Evolutionary conservation across 2,329 filamentous ascomycete species (phyloP).

Genomic region (Neonectria faginata): DNA sequence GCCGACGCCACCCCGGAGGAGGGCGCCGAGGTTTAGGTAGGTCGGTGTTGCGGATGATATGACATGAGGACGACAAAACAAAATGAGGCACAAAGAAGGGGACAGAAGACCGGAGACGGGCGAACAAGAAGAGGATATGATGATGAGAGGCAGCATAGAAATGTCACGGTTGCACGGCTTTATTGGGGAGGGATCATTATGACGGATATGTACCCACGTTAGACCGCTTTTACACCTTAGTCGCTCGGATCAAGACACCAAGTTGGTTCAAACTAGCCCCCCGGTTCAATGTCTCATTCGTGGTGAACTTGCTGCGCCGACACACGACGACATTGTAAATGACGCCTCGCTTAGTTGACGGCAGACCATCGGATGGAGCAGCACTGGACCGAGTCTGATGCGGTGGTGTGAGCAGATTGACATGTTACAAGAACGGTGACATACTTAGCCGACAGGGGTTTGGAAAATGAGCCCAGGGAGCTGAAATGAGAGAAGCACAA

Average conservation of each 20-base stretch:
- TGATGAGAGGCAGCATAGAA: conserved; percentile 27
- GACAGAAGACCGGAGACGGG: conserved; percentile 11
- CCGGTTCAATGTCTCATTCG: conserved; percentile 2
- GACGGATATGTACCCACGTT: conserved; percentile 48
- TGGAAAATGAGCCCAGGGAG: background rate
- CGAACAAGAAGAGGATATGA: conserved; percentile 28
- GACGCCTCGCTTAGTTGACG: background rate
- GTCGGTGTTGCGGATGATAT: conserved; percentile 28
- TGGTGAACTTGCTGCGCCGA: background rate
- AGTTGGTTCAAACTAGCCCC: conserved; percentile 38
- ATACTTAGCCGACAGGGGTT: background rate
- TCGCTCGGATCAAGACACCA: conserved; percentile 45
- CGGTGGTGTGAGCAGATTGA: background rate
- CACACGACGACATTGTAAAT: no score
- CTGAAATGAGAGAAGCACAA: background rate
- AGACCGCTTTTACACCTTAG: conserved; percentile 47
- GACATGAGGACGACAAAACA: conserved; percentile 44
- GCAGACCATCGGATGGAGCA: background rate
- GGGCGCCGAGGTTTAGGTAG: conserved; percentile 46
- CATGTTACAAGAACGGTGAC: background rate
- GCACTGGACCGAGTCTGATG: background rate
- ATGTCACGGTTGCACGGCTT: conserved; percentile 42
- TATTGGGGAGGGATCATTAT: conserved; percentile 46
- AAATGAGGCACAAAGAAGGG: conserved; percentile 27
- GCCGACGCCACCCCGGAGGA: conserved; percentile 67